phyloP scores from a whole-genome alignment of 1,284 basidiomycete genomes.

The Rhodotorula sp. region DNA sequence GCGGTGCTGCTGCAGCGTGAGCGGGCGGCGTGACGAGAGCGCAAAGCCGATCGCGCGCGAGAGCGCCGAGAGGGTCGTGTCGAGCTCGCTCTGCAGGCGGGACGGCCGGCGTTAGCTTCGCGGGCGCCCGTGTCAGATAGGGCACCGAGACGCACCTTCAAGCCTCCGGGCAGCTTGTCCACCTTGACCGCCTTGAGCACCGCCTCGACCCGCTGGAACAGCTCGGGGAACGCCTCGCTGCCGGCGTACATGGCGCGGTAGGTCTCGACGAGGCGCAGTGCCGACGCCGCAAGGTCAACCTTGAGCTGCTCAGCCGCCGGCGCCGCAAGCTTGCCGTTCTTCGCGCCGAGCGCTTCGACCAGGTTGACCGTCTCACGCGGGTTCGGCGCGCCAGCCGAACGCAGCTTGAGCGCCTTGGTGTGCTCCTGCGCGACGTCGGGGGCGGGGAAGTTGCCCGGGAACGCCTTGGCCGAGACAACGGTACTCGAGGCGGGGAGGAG shows the following conservation, averaged over 20 bases:
- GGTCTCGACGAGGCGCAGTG: slow-evolving; percentile 65
- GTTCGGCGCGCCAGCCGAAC: slow-evolving; percentile 30
- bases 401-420: slow-evolving; percentile 31
- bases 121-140: background rate
- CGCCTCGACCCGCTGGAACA: slow-evolving; percentile 68
- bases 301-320: slow-evolving; percentile 54
- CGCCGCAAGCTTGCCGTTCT: background rate
- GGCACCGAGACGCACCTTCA: slow-evolving; percentile 59
- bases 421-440: slow-evolving; percentile 63
- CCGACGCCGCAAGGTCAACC: slow-evolving; percentile 64
- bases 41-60: slow-evolving; percentile 72
- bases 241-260: slow-evolving; percentile 75
- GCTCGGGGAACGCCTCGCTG: slow-evolving; percentile 77
- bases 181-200: slow-evolving; percentile 62
- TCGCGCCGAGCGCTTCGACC: background rate
- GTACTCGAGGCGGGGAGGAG: slow-evolving; percentile 64
- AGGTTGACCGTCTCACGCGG: background rate
- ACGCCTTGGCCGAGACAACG: slow-evolving; percentile 45
- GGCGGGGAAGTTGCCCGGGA: slow-evolving; percentile 69
- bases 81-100: slow-evolving; percentile 18
- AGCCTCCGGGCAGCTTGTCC: slow-evolving; percentile 56
- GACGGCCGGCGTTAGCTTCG: background rate
- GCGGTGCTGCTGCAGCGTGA: slow-evolving; percentile 89
- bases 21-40: slow-evolving; percentile 69
- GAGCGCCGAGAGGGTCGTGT: slow-evolving; percentile 56